Base-by-base conservation (phyloP, 495 filamentous ascomycete species). In the Melanomma pulvis-pyrius region DNA sequence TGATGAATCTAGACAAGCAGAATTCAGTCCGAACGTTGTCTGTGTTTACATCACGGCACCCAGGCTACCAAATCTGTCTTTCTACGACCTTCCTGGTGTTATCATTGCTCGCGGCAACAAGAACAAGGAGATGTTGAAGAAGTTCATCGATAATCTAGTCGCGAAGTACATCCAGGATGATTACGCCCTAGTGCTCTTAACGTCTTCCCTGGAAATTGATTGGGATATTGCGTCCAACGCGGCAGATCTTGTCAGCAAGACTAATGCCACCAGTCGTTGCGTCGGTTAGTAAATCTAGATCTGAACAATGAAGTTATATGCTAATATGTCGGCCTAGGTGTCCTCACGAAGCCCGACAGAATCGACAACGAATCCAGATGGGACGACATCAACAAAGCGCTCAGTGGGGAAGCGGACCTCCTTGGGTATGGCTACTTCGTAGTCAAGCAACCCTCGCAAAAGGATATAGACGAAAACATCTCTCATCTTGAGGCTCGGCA, bases 71-170 rank as follows among this genome's bases (percentile, higher is more conserved):
- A 86, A 87, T 39, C 74, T 96, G 0, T 88, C 87, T 0, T 92
- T 96, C 63, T 92, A 88, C 65, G 92, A 96, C 68, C 76, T 96
- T 0, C 92, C 92, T 0, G 92, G 92, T 0, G 84, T 93, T 3
- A 91, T 96, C 65, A 85, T 85, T 55, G 86, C 86, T 0, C 78
- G 82, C 0, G 84, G 87, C 39, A 78, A 85, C 6, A 61, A 82
- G 2, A 78, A 86, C n/a, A 86, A 90, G 29, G 76, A 76, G 0
- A 89, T 90, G 53, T 78, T 93, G 0, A 86, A 90, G 5, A 70
- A 75, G 0, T 81, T 92, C 0, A 86, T 96, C 0, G 82, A 84
- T 60, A 90, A 89, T 28, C 74, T 96, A 0, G 86, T 90, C 0
- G 81, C 78, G 25, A 77, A 87, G 2, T 93, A 93, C 65, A 85